A percentile compares a stretch with the other conserved stretches of the same genome.
phyloP scores from a whole-genome alignment of 495 filamentous ascomycete genomes.

The Massariosphaeria phaeospora region DNA sequence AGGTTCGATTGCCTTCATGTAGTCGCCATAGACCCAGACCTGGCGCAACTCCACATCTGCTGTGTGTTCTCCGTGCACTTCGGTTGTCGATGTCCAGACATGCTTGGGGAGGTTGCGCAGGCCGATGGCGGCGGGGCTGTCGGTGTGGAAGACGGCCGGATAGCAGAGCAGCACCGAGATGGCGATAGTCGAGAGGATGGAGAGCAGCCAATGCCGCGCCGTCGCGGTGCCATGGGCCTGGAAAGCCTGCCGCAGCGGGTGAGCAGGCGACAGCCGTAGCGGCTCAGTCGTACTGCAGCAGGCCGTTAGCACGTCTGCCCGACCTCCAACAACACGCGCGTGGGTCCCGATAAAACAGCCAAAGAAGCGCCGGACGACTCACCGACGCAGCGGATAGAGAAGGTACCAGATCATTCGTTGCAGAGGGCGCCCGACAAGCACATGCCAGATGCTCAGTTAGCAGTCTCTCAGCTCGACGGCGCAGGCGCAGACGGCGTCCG shows the following conservation, averaged over 20 bases:
- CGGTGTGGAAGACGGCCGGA: conserved; percentile 63
- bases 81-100: conserved; percentile 69
- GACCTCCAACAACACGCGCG: neutral
- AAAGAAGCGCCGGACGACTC: too few species aligned
- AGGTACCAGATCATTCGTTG: conserved; percentile 50
- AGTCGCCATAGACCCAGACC: conserved; percentile 53
- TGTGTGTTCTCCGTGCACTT: conserved; percentile 42
- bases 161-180: conserved; percentile 59
- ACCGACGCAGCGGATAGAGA: conserved; percentile 61
- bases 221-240: conserved; percentile 58
- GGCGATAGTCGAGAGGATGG: conserved; percentile 60
- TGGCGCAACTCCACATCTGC: conserved; percentile 51
- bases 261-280: conserved; percentile 53
- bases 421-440: neutral
- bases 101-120: conserved; percentile 62
- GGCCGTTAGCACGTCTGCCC: conserved; percentile 7
- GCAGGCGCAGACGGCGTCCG: conserved; percentile 1
- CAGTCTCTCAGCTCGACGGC: neutral
- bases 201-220: conserved; percentile 61
- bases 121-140: conserved; percentile 53
- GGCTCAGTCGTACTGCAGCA: conserved; percentile 31
- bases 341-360: too few species aligned
- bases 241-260: conserved; percentile 58
- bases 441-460: neutral
- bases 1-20: conserved; percentile 63